Evolutionary conservation across 768 basidiomycete genomes (phyloP).

Genomic region (Crucibulum laeve): DNA sequence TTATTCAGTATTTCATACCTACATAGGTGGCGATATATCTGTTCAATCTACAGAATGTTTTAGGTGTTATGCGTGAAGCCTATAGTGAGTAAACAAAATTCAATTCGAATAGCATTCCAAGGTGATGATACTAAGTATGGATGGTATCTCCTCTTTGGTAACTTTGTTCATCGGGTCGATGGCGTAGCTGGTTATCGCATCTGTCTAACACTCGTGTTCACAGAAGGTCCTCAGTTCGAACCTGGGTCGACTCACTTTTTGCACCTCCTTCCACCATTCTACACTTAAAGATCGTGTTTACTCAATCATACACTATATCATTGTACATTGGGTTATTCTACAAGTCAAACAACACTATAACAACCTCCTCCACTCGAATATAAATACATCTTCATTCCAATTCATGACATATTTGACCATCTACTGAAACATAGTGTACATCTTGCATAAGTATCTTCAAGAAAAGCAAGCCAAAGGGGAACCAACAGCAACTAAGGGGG

Average conservation of each 20-base stretch:
- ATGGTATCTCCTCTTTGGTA: too few relatives aligned
- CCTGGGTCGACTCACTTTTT: constrained; percentile 28
- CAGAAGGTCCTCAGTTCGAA: constrained; percentile 42
- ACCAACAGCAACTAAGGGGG: constrained; percentile 1
- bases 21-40: too few relatives aligned
- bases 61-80: too few relatives aligned
- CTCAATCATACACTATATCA: too few relatives aligned
- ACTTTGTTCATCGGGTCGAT: constrained; percentile 31
- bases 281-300: too few relatives aligned
- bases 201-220: constrained; percentile 62
- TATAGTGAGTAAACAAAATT: too few relatives aligned
- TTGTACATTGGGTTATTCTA: too few relatives aligned
- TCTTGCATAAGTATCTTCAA: constrained; percentile 15
- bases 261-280: too few relatives aligned
- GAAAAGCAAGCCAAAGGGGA: constrained; percentile 11
- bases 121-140: too few relatives aligned
- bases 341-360: too few relatives aligned
- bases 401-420: constrained; percentile 1
- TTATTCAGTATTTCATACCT: neutral
- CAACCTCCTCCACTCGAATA: neutral
- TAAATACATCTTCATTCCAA: neutral
- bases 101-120: too few relatives aligned
- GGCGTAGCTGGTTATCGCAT: constrained; percentile 85
- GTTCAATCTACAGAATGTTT: too few relatives aligned
- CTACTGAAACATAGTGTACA: constrained; percentile 8